Evolutionary conservation across 2,329 filamentous ascomycete genomes (phyloP), one percentile per base, ranked within the genome.

Genomic region (Pseudogymnoascus sp.): DNA sequence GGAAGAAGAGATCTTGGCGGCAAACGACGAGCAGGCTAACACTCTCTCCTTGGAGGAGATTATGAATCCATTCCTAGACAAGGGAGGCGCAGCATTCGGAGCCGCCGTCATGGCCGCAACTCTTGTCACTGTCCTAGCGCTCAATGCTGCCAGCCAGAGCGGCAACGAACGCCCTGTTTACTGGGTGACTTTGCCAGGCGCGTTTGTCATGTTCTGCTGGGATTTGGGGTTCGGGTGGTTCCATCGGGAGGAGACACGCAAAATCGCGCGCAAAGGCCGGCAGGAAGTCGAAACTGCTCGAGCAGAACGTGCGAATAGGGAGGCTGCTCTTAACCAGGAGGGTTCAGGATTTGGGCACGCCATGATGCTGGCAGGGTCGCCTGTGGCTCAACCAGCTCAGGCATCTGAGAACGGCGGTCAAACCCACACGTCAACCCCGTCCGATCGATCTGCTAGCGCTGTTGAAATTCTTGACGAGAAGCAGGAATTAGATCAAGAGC

Each of bases 11-110:
- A 76, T 78, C 4, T 68, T 73, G 7, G 71, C 75, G 7, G 72
- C 75, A n/a, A 77, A 80, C 31, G 75, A 80, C 6, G 81, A 85
- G 28, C 75, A 83, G 64, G 79, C 75, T 2, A 82, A 87, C 67
- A 74, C 83, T 0, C 75, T 88, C 0, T 85, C 85, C 0, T 80
- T 91, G 0, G 87, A 89, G 67, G 88, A 91, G 70, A 89, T 91
- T 69, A 83, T 91, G 82, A 90, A 91, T 67, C 89, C 89, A 0
- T 91, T 88, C 65, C 73, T 91, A 0, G 88, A 92, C 71, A 88
- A 85, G 67, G 76, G 78, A 2, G 84, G 88, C 7, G 89, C 89
- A 0, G 77, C 78, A 0, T 86, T 90, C 63, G 88, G 87, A 1
- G 84, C 81, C 0, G 67, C 84, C 4, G 78, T 91, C 63, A 90